Conservation (phyloP, 345 rosid species). For the Lepidium aucheri region DNA sequence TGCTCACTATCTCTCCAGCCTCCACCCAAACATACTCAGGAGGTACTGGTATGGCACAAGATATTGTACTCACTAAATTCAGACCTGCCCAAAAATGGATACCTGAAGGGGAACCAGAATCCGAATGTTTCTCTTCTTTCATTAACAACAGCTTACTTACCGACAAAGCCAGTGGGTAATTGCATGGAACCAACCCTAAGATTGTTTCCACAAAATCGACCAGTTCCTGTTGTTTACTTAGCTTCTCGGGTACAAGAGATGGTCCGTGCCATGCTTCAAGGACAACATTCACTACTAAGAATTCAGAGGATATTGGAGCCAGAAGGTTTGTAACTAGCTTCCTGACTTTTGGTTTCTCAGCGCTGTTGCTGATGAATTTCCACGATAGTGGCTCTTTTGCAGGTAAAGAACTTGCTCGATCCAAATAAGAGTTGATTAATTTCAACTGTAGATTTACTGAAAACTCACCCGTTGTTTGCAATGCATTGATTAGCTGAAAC, state of each 20-base stretch:
- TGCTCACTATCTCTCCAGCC: conserved; percentile 49
- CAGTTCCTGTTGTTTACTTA: conserved; percentile 44
- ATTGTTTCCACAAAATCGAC: conserved; percentile 81
- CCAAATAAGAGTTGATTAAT: conserved; percentile 47
- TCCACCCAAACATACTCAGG: conserved; percentile 75
- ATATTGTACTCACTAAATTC: conserved; percentile 43
- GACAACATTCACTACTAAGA: conserved; percentile 45
- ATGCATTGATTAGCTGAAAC: conserved; percentile 36
- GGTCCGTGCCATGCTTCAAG: conserved; percentile 79
- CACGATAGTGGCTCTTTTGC: conserved; percentile 51
- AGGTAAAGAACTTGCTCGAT: conserved; percentile 38
- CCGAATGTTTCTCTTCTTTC: conserved; percentile 14
- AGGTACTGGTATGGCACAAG: conserved; percentile 68
- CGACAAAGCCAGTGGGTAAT: conserved; percentile 59
- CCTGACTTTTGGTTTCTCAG: conserved; percentile 49
- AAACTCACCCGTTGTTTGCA: conserved; percentile 29
- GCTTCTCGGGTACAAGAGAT: conserved; percentile 51
- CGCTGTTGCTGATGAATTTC: conserved; percentile 42
- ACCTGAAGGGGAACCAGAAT: conserved; percentile 28
- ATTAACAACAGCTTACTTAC: conserved; percentile 48
- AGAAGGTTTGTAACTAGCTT: conserved; percentile 50
- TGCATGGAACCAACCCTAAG: conserved; percentile 54
- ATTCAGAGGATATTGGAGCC: conserved; percentile 49
- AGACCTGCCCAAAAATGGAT: conserved; percentile 68
- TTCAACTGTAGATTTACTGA: conserved; percentile 35